Base-by-base conservation (phyloP, 169 alveolate species). In the Babesia ovis region DNA sequence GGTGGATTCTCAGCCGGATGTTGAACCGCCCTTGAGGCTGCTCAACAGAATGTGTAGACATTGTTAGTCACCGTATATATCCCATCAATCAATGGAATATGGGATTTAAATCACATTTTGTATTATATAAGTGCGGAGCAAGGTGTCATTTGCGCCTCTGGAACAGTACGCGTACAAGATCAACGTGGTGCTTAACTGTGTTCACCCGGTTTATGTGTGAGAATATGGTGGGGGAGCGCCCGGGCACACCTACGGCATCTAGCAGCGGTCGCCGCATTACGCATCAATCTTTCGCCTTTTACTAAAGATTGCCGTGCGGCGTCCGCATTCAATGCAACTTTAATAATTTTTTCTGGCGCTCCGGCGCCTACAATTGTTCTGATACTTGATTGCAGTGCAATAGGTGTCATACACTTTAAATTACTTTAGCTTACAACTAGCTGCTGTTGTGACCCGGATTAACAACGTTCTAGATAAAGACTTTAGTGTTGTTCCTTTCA, bases 241-340 rank as follows among this genome's bases (percentile, higher is more conserved):
- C 14, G 8, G 48, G 18, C 69, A 11, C 25, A 14, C 48, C 39
- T 2, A 37, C 5, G n/a, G 59, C 56, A 37, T 20, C 46, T 60
- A 12, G 88, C 88, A 68, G 88, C 67, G 68, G 83, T 80, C 84
- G 83, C 62, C 77, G 83, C 93, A 88, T 79, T 60, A 48, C 93
- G 93, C 81, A 88, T 77, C 98, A 95, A 95, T 95, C 98, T 95
- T 95, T 95, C 98, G 98, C 98, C 98, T 95, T 95, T 95, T 95
- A 95, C 98, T 95, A 95, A 95, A 95, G 98, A 94, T 95, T 95
- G 98, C 98, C 98, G 98, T 95, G 98, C 92, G 91, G 80, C 85
- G 87, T 70, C 91, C 81, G 84, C 90, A 70, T 37, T 70, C 68
- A 88, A 80, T 88, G 79, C 91, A 74, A 45, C 34, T 84, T 84